Evolutionary conservation across 495 filamentous ascomycete genomes (phyloP), one percentile per base, ranked within the genome.

Genomic region (Umbilicaria muhlenbergii): DNA sequence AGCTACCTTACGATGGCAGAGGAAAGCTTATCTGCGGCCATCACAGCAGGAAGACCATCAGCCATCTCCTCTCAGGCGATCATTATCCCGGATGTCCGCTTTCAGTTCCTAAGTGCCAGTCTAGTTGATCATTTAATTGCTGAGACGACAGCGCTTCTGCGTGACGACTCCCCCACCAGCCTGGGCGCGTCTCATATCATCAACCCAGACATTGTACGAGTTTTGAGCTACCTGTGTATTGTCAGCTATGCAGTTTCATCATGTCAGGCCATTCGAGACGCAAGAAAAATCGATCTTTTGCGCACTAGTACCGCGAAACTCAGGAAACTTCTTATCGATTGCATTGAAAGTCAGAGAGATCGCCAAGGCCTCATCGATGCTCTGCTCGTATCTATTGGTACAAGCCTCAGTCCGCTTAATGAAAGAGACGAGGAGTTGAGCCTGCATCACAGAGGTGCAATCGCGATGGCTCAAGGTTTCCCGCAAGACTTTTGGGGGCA

Each of bases 1-100:
- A 35, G 54, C 2, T 70, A 68, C 45, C 43, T 70, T 17, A 52
- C 69, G 2, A 46, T 64, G 38, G 46, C 56, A 10, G 53, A 32
- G 32, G 51, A 44, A 3, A 28, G 24, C 8, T 10, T 28, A 28
- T 28, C 24, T 28, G 24, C 24, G 24, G 24, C 24, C 24, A 6
- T 28, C 24, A 28, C 3, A 10, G 5, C 24, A 3, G 24, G 8
- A 28, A 28, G 24, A 6, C 24, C 24, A 28, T 28, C 24, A 1
- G 8, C 24, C 24, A 28, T 28, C 8, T 28, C 5, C 24, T 28
- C 24, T 28, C 24, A 28, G 24, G 24, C 24, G 24, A 28, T 6
- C 24, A 8, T 28, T 8, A 28, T 28, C 24, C 24, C 24, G 24
- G 24, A 28, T 28, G 4, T 28, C 2, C 24, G 24, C 17, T 37